Base-by-base conservation (phyloP, 805 yeast genomes). In the Torulaspora microellipsoides region DNA sequence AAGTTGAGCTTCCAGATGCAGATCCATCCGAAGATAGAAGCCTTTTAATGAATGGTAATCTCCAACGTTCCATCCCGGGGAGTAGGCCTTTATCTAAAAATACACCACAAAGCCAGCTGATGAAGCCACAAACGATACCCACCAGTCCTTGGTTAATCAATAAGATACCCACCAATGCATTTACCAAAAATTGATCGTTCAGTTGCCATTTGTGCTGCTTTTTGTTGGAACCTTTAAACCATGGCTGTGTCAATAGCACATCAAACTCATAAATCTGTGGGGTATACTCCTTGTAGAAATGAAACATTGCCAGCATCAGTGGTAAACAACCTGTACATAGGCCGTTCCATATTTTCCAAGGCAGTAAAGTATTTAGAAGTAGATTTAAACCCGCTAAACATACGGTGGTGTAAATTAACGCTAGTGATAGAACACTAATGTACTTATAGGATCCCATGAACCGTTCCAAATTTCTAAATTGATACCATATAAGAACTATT, bases 371-470 rank as follows among this genome's bases (percentile, higher is more conserved):
- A 47, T 66, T 67, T 10, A 53, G 33, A 1, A 61, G 31, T 28
- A 61, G 32, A 14, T 72, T 68, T 30, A 71, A 43, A 1, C 69
- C 31, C 10, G 70, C 59, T 4, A 73, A 59, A 8, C 65, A 52
- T 4, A 71, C 47, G 1, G 74, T 60, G 46, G 80, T 80, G 64
- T 80, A 81, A 1, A 72, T 12, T 20, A 69, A 69, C 30, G 75
- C 63, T 32, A 78, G 52, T 1, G 69, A 42, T 2, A 80, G 55
- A 12, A 76, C 54, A 30, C 78, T 71, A 9, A 76, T 51, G 51
- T 78, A 77, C 52, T 76, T 78, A 36, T 72, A 60, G 10, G 81
- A 71, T 1, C 86, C 86, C 54, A 72, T 72, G 38, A 76, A 60
- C 39, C 86, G 58, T 60, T 81, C 88, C 40, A 81, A 49, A 32